Evolutionary conservation across 139 green algal species (phyloP), one percentile per base, ranked within the genome.

Genomic region (Picochlorum sp.): DNA sequence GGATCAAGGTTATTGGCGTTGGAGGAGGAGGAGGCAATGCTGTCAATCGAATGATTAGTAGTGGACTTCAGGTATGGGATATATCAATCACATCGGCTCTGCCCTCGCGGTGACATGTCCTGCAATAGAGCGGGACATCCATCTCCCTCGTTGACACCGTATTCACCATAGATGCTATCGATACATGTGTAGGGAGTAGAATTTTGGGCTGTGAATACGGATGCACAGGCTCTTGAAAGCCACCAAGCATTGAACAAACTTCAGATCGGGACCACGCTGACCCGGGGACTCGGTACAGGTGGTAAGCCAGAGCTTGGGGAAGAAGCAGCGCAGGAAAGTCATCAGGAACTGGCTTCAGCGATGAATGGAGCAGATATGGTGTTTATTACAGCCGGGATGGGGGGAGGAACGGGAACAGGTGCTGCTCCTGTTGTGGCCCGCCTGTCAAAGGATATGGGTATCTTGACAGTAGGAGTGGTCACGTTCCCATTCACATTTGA

Each of bases 401-500:
- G 92, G 21, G 92, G 92, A 38, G 92, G 92, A 66, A 98, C 92
- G 0, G 92, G 92, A 63, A 94, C 83, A 20, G 92, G 92, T 26
- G 92, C 92, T 3, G 91, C 92, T 1, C 92, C 92, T 2, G 76
- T 98, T 10, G 87, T 98, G 6, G 92, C 90, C 2, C 61, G 71
- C 20, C 64, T 91, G 8, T 89, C 90, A 8, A 90, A 91, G 47
- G 79, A 81, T 56, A 71, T 92, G 78, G 92, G 91, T 62, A 90
- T 97, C 50, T 80, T 98, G 0, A 98, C 92, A 3, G 92, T 98
- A 1, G 92, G 85, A 58, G 95, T 98, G 58, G 92, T 98, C 18
- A 98, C 92, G 3, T 89, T 82, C 20, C 92, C 92, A 16, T 98
- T 98, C 76, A 88, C 81, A 6, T 98, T 98, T 67, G 92, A 98